Conservation (phyloP, 192 early-diverging fungal genomes). For the Coemansia sp. region DNA sequence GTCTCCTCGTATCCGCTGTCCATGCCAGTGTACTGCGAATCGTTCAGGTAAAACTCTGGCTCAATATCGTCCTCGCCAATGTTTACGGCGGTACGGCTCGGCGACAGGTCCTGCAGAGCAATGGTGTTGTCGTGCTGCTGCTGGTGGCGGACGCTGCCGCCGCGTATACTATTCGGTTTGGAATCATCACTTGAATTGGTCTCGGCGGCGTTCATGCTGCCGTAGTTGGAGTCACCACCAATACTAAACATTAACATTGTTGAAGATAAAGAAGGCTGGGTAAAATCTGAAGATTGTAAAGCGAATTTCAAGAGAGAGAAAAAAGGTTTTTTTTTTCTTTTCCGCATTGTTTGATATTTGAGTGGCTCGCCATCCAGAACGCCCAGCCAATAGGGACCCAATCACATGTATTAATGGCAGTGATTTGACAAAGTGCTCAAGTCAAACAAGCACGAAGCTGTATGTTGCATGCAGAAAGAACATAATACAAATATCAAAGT, state of each 20-base stretch:
- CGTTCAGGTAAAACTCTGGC: not conserved
- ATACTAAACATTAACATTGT: slow-evolving; percentile 22
- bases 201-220: slow-evolving; percentile 12
- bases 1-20: slow-evolving; percentile 15
- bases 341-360: too few species aligned
- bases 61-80: slow-evolving; percentile 2
- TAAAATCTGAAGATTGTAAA: not conserved
- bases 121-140: not conserved
- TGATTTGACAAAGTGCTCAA: too few species aligned
- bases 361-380: too few species aligned
- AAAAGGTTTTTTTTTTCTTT: too few species aligned
- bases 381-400: too few species aligned
- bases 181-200: slow-evolving; percentile 22
- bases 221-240: slow-evolving; percentile 5
- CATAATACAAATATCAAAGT: too few species aligned
- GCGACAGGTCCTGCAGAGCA: slow-evolving; percentile 17
- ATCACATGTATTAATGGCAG: too few species aligned
- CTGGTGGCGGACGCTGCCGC: slow-evolving; percentile 33
- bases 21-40: not conserved
- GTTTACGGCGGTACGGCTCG: slow-evolving; percentile 6
- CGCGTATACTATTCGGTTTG: slow-evolving; percentile 50
- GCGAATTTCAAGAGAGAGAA: too few species aligned
- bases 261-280: too few species aligned
- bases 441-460: too few species aligned
- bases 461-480: too few species aligned